These are phyloP conservation scores for Xanthoparmelia taractica DNA, from an alignment of 495 filamentous ascomycete genomes.

Conservation along the genomic window DNA sequence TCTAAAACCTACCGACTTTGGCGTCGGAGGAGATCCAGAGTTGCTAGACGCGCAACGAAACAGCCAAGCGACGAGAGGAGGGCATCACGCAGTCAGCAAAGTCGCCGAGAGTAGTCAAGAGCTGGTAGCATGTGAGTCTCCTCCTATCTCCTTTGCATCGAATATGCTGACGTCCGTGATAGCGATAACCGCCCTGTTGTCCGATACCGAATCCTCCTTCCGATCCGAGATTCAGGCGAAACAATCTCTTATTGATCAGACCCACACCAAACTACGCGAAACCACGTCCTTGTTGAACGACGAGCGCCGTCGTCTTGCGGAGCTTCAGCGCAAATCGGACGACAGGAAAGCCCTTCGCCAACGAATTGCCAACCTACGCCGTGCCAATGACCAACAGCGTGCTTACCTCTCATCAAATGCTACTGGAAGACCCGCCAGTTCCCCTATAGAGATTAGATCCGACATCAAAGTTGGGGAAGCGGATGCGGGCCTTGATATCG, in stretches of 20 bases:
- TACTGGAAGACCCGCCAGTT: slow-evolving; percentile 27
- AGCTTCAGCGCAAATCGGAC: slow-evolving; percentile 52
- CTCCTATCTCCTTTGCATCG: neutral
- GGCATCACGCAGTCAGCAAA: slow-evolving; percentile 40
- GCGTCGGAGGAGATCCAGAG: slow-evolving; percentile 66
- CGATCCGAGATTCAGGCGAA: slow-evolving; percentile 68
- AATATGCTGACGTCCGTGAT: neutral
- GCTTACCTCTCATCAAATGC: slow-evolving; percentile 24
- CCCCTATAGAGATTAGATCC: slow-evolving; percentile 29
- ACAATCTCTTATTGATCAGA: slow-evolving; percentile 69
- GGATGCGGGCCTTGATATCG: slow-evolving; percentile 45
- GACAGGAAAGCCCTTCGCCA: slow-evolving; percentile 52
- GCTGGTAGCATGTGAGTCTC: slow-evolving; percentile 55
- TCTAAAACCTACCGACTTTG: slow-evolving; percentile 81
- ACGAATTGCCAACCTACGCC: slow-evolving; percentile 53
- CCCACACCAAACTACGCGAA: slow-evolving; percentile 68
- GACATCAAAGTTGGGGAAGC: slow-evolving; percentile 43
- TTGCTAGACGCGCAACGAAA: slow-evolving; percentile 36
- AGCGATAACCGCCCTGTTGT: slow-evolving; percentile 61
- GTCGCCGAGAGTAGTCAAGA: slow-evolving; percentile 57
- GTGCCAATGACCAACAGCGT: slow-evolving; percentile 45
- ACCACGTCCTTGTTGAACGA: slow-evolving; percentile 69
- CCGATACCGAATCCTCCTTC: slow-evolving; percentile 64
- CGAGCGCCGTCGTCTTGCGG: slow-evolving; percentile 61
- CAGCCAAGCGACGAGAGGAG: slow-evolving; percentile 28